Conservation (phyloP, 2,329 filamentous ascomycete species). For the Emericellopsis cladophorae region DNA sequence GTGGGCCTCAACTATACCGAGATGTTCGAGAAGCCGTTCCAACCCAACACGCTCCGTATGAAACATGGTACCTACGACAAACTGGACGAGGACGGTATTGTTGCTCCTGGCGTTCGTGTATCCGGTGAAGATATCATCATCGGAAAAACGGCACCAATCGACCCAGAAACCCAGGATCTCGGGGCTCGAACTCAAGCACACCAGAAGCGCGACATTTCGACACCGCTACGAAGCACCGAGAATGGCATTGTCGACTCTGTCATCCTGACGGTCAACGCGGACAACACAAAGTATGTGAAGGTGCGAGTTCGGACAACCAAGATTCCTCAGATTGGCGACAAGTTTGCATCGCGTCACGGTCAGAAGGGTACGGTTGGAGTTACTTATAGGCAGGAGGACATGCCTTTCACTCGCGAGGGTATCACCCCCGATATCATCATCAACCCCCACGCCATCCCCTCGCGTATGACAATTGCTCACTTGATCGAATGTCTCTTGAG, state of each 20-base stretch:
- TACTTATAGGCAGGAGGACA: slow-evolving; percentile 93
- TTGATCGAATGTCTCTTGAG: slow-evolving; percentile 97
- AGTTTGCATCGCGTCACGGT: slow-evolving; percentile 97
- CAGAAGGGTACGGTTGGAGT: slow-evolving; percentile 99
- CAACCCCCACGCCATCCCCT: slow-evolving; percentile 98
- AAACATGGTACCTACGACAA: slow-evolving; percentile 97
- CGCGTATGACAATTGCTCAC: slow-evolving; percentile 99
- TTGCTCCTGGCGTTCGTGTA: slow-evolving; percentile 85
- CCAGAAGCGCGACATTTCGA: slow-evolving; percentile 90
- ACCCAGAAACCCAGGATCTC: slow-evolving; percentile 83
- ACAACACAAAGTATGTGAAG: slow-evolving; percentile 92
- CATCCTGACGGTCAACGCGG: slow-evolving; percentile 84
- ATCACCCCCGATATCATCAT: slow-evolving; percentile 94
- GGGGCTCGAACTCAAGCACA: slow-evolving; percentile 84
- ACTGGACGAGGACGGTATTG: slow-evolving; percentile 89
- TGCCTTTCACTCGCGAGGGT: slow-evolving; percentile 92
- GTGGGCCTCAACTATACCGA: slow-evolving; percentile 90
- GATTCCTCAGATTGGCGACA: slow-evolving; percentile 96
- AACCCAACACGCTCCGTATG: slow-evolving; percentile 76
- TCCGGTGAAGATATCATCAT: slow-evolving; percentile 99
- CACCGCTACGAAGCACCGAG: slow-evolving; percentile 86
- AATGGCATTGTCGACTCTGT: slow-evolving; percentile 95
- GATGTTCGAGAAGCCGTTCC: slow-evolving; percentile 87
- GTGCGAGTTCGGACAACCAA: slow-evolving; percentile 96
- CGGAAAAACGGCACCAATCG: slow-evolving; percentile 92